Conservation (phyloP, 2,329 filamentous ascomycete genomes). For the Aspergillus viridinutans region DNA sequence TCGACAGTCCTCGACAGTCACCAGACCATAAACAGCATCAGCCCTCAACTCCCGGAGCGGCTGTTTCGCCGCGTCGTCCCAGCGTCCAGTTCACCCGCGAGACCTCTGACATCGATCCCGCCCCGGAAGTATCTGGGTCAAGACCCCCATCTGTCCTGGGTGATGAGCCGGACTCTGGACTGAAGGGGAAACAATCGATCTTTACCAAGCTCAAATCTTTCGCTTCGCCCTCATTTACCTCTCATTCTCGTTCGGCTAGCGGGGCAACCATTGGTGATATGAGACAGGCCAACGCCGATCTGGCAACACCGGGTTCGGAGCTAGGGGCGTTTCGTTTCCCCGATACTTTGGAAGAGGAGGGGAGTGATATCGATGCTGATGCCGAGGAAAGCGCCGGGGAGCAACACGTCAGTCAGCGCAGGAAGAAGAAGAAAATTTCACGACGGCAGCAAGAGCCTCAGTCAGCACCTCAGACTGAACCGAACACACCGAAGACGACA, state of each 20-base stretch:
- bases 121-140: conserved; percentile 50
- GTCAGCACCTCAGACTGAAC: conserved; percentile 58
- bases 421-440: conserved; percentile 55
- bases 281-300: conserved; percentile 33
- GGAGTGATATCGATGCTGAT: conserved; percentile 71
- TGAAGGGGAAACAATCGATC: conserved; percentile 60
- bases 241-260: conserved; percentile 49
- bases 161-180: conserved; percentile 56
- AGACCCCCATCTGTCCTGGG: conserved; percentile 62
- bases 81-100: conserved; percentile 73
- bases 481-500: conserved; percentile 58
- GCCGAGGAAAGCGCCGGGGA: conserved; percentile 86
- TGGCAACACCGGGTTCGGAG: conserved; percentile 47
- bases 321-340: conserved; percentile 49
- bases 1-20: conserved; percentile 18
- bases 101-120: conserved; percentile 47
- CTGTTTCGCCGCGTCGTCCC: conserved; percentile 48
- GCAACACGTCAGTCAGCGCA: conserved; percentile 47
- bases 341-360: conserved; percentile 53
- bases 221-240: conserved; percentile 47
- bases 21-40: conserved; percentile 19
- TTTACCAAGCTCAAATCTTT: conserved; percentile 77
- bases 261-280: conserved; percentile 43
- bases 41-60: conserved; percentile 21
- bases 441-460: conserved; percentile 49